phyloP scores from a whole-genome alignment of 768 basidiomycete genomes.

The Hydnomerulius pinastri region DNA sequence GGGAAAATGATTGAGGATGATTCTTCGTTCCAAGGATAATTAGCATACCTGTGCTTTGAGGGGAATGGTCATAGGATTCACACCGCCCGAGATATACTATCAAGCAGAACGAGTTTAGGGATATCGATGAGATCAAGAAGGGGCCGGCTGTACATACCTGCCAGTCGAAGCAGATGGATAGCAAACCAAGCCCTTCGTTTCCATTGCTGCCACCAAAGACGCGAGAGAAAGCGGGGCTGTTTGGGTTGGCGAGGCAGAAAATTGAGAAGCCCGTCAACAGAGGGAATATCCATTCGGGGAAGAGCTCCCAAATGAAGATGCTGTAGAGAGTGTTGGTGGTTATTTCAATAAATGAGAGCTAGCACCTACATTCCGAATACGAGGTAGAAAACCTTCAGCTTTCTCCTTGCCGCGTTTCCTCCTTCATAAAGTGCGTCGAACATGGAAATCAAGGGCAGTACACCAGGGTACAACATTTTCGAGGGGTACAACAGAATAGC shows the following conservation, averaged over 20 bases:
- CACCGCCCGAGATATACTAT: slow-evolving; percentile 25
- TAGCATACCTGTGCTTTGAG: slow-evolving; percentile 47
- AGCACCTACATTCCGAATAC: slow-evolving; percentile 37
- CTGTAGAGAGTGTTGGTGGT: slow-evolving; percentile 21
- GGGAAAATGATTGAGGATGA: neutral
- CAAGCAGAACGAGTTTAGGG: neutral
- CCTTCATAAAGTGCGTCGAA: slow-evolving; percentile 44
- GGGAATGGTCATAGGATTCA: slow-evolving; percentile 55
- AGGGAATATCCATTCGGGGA: slow-evolving; percentile 48
- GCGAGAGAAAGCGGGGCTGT: slow-evolving; percentile 51
- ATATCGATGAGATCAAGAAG: slow-evolving; percentile 38
- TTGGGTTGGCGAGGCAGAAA: slow-evolving; percentile 56
- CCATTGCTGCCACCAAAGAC: slow-evolving; percentile 64
- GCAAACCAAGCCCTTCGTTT: slow-evolving; percentile 63
- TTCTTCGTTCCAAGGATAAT: neutral
- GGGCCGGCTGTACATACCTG: slow-evolving; percentile 47
- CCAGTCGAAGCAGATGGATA: slow-evolving; percentile 65
- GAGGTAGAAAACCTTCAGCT: slow-evolving; percentile 34
- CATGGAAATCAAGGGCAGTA: slow-evolving; percentile 25
- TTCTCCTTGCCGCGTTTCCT: slow-evolving; percentile 39
- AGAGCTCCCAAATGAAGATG: slow-evolving; percentile 33
- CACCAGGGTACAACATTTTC: slow-evolving; percentile 44
- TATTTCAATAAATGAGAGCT: slow-evolving; percentile 9
- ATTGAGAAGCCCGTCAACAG: slow-evolving; percentile 62
- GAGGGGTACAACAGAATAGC: slow-evolving; percentile 42